Conservation (phyloP, 2,329 filamentous ascomycete genomes). For the Penicillium janthinellum region DNA sequence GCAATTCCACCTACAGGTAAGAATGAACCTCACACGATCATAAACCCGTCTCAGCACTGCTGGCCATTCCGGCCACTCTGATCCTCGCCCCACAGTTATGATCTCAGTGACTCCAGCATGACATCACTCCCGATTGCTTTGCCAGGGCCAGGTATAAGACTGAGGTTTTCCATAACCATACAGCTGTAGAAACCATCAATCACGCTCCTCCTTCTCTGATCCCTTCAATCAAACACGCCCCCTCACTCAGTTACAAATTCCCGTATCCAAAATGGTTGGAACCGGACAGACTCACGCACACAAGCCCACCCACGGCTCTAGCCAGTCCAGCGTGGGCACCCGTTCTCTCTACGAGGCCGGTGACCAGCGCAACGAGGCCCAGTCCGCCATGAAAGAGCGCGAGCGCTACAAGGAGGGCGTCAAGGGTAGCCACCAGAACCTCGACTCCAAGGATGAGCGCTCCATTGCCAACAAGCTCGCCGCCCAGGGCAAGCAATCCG, state of each 20-base stretch:
- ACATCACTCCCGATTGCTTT: constrained; percentile 24
- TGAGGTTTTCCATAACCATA: neutral
- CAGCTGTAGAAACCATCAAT: neutral
- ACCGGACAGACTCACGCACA: constrained; percentile 1
- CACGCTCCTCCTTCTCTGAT: neutral
- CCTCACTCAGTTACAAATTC: too few relatives aligned
- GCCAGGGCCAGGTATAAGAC: constrained; percentile 22
- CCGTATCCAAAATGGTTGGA: constrained; percentile 17
- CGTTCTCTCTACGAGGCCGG: constrained; percentile 70
- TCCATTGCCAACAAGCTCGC: constrained; percentile 50
- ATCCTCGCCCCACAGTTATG: constrained; percentile 26
- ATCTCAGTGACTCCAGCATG: constrained; percentile 33
- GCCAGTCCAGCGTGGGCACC: constrained; percentile 68
- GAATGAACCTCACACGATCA: constrained; percentile 12
- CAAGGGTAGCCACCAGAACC: constrained; percentile 65
- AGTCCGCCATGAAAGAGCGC: constrained; percentile 54
- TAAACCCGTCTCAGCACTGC: neutral
- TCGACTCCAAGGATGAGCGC: constrained; percentile 64
- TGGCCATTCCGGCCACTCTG: constrained; percentile 14
- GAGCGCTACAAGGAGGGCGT: constrained; percentile 73
- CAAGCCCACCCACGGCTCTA: constrained; percentile 42
- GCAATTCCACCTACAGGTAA: constrained; percentile 3
- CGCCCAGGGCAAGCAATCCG: constrained; percentile 34
- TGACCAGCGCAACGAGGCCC: constrained; percentile 69
- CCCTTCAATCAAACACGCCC: neutral